phyloP scores from a whole-genome alignment of 805 yeast species.

The Barnettozyma siamensis region DNA sequence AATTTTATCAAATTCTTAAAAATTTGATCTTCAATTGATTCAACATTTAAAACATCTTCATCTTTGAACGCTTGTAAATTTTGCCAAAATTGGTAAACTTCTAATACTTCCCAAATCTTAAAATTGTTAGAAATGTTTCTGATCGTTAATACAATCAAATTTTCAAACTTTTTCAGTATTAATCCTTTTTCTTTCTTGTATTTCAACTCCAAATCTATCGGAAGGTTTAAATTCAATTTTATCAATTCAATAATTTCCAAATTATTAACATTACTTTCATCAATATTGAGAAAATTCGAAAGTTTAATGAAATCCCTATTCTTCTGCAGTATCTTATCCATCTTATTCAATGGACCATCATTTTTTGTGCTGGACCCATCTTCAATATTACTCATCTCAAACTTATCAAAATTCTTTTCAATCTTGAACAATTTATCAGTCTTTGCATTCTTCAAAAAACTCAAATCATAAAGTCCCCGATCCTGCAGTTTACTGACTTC shows the following conservation, averaged over 20 bases:
- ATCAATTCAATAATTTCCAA: slow-evolving; percentile 1
- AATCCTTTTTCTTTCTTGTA: slow-evolving; percentile 1
- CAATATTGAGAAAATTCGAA: slow-evolving; percentile 8
- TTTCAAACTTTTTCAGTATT: slow-evolving; percentile 5
- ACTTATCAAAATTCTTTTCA: slow-evolving; percentile 13
- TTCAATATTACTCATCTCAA: background rate
- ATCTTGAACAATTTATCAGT: slow-evolving; percentile 12
- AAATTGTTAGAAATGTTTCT: slow-evolving; percentile 1
- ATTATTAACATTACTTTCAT: slow-evolving; percentile 4
- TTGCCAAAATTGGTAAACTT: slow-evolving; percentile 5
- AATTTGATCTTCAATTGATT: slow-evolving; percentile 1
- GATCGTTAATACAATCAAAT: background rate
- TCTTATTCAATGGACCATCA: background rate
- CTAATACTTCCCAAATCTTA: slow-evolving; percentile 6
- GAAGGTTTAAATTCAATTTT: slow-evolving; percentile 1
- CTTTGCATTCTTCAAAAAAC: slow-evolving; percentile 15
- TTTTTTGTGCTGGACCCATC: background rate
- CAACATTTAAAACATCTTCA: background rate
- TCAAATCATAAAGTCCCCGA: slow-evolving; percentile 16
- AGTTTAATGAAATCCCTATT: slow-evolving; percentile 5
- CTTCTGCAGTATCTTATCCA: background rate
- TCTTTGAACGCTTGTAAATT: background rate
- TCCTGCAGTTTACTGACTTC: slow-evolving; percentile 16
- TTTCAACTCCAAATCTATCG: slow-evolving; percentile 2
- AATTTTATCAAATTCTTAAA: slow-evolving; percentile 3